These are phyloP conservation scores for Dillenia suffruticosa DNA, from an alignment of 164 flowering plant genomes.

Conservation along the genomic window DNA sequence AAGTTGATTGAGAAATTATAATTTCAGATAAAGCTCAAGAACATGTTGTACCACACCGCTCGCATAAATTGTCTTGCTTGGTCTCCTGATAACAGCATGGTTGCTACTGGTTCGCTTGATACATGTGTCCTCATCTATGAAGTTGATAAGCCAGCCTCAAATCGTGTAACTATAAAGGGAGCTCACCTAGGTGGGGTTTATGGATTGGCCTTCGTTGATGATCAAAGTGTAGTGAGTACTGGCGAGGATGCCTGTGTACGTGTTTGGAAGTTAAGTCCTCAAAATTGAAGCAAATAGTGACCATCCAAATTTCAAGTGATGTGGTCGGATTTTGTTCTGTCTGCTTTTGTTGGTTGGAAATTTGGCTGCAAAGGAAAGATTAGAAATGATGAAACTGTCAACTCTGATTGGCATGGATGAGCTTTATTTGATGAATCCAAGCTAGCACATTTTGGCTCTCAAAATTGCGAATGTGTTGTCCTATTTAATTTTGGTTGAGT, in stretches of 20 bases:
- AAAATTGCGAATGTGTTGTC: too few species aligned
- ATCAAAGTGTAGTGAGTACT: constrained; percentile 60
- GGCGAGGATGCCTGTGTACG: constrained; percentile 98
- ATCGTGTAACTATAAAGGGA: constrained; percentile 74
- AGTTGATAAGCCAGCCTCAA: constrained; percentile 76
- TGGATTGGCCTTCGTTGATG: constrained; percentile 76
- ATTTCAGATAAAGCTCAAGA: constrained; percentile 84
- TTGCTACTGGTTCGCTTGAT: constrained; percentile 95
- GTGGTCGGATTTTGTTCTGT: background rate
- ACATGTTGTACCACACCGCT: constrained; percentile 93
- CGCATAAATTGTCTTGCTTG: constrained; percentile 93
- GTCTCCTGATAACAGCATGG: constrained; percentile 81
- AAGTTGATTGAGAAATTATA: background rate
- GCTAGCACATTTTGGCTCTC: too few species aligned
- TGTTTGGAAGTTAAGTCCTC: constrained; percentile 59
- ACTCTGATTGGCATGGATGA: too few species aligned
- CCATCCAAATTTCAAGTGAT: background rate
- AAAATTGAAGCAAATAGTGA: constrained; percentile 16
- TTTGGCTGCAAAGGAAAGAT: constrained; percentile 1
- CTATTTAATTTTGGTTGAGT: too few species aligned
- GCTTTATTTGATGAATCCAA: too few species aligned
- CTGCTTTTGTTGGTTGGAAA: constrained; percentile 13
- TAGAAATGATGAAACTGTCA: too few species aligned
- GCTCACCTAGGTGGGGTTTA: constrained; percentile 98
- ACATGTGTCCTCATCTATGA: constrained; percentile 83